Evolutionary conservation across 306 rosid species (phyloP).

Genomic region (Casuarina glauca): DNA sequence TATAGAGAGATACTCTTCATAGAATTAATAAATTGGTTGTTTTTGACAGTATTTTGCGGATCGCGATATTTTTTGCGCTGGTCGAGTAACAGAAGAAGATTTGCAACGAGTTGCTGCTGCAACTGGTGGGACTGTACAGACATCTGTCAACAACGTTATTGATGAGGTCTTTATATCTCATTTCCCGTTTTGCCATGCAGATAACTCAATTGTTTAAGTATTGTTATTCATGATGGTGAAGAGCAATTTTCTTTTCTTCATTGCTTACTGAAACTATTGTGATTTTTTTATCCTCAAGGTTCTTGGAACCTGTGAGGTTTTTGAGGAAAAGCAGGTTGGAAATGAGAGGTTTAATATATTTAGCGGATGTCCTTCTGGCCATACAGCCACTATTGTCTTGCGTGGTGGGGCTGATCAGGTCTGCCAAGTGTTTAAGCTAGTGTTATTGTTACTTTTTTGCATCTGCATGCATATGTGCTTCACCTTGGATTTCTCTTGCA

Average conservation of each 20-base stretch:
- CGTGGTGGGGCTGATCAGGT: conserved; percentile 99
- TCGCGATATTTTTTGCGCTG: conserved; percentile 97
- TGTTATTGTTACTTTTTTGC: neutral
- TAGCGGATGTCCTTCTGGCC: conserved; percentile 94
- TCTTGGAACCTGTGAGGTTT: conserved; percentile 89
- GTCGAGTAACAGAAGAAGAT: conserved; percentile 98
- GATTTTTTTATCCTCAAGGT: conserved; percentile 48
- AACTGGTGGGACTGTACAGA: conserved; percentile 93
- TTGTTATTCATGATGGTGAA: neutral
- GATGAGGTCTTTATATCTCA: conserved; percentile 62
- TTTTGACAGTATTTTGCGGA: conserved; percentile 94
- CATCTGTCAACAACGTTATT: conserved; percentile 88
- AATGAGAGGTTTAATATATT: conserved; percentile 95
- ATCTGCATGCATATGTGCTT: conserved; percentile 3
- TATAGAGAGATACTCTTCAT: neutral
- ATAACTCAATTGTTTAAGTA: neutral
- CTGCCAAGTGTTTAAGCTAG: conserved; percentile 3
- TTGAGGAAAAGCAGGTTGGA: conserved; percentile 98
- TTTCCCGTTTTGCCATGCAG: neutral
- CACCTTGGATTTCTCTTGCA: conserved; percentile 7
- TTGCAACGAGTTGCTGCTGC: conserved; percentile 93
- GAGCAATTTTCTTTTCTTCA: neutral
- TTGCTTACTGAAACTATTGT: neutral
- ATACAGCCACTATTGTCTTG: conserved; percentile 94
- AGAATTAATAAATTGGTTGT: conserved; percentile 16